phyloP scores from a whole-genome alignment of 257 asterid genomes.

The Solanum dulcamara region DNA sequence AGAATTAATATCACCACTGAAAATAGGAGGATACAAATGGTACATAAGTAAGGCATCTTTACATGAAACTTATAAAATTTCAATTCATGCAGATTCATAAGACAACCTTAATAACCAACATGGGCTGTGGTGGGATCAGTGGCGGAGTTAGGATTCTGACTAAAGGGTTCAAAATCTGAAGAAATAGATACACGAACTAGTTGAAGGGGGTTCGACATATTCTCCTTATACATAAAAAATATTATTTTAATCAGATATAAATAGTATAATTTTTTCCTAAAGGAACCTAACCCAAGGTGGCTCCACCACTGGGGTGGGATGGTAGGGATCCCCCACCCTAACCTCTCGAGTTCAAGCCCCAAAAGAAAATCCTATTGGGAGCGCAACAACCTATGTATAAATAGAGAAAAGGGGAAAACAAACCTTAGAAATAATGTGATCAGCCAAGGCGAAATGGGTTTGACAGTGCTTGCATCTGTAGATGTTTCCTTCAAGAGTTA shows the following conservation, averaged over 20 bases:
- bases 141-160: no score
- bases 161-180: no score
- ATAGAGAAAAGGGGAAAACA: not conserved
- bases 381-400: not conserved
- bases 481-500: not conserved
- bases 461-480: constrained; percentile 4
- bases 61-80: not conserved
- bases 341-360: not conserved
- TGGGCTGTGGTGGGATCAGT: no score
- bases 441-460: constrained; percentile 1
- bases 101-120: no score
- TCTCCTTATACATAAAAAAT: no score
- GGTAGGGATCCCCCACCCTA: not conserved
- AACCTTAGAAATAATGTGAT: constrained; percentile 8
- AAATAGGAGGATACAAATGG: not conserved
- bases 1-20: not conserved
- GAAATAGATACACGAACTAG: no score
- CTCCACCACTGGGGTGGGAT: no score
- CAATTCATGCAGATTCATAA: not conserved
- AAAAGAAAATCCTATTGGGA: not conserved
- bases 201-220: no score
- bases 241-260: no score
- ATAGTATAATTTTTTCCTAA: no score
- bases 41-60: not conserved
- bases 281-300: no score